A percentile compares a stretch with the other conserved stretches of the same genome.
Conservation (phyloP, 2,329 filamentous ascomycete species). For the Aspergillus japonicus region DNA sequence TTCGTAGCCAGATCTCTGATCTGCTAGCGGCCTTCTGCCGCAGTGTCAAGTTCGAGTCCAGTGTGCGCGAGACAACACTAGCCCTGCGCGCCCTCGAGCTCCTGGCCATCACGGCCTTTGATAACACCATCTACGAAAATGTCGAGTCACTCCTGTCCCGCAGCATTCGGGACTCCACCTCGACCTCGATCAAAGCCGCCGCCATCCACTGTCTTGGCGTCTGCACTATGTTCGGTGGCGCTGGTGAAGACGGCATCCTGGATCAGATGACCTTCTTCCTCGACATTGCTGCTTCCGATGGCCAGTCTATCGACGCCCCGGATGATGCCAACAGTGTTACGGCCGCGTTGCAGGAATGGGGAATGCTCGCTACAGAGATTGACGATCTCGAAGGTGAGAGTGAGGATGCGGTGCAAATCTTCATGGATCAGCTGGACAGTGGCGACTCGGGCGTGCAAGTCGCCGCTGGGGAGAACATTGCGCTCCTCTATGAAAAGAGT, state of each 20-base stretch:
- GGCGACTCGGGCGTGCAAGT: slow-evolving; percentile 70
- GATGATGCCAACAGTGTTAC: slow-evolving; percentile 71
- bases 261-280: slow-evolving; percentile 73
- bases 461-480: slow-evolving; percentile 75
- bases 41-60: slow-evolving; percentile 68
- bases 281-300: slow-evolving; percentile 77
- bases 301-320: slow-evolving; percentile 66
- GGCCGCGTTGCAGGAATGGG: slow-evolving; percentile 75
- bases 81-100: slow-evolving; percentile 71
- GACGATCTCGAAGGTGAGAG: slow-evolving; percentile 72
- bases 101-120: slow-evolving; percentile 66
- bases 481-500: slow-evolving; percentile 75
- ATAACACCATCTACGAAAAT: slow-evolving; percentile 65
- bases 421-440: slow-evolving; percentile 82
- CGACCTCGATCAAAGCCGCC: slow-evolving; percentile 62
- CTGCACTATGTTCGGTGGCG: slow-evolving; percentile 74
- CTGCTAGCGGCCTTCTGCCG: slow-evolving; percentile 65
- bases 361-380: slow-evolving; percentile 73
- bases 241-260: slow-evolving; percentile 64
- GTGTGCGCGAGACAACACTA: slow-evolving; percentile 65
- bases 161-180: slow-evolving; percentile 65
- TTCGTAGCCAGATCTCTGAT: slow-evolving; percentile 60
- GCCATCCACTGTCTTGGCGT: slow-evolving; percentile 73
- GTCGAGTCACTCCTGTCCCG: slow-evolving; percentile 59
- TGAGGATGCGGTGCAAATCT: slow-evolving; percentile 71